Conservation (phyloP, 1,139 yeast genomes). For the Protomyces arabidopsidicola region DNA sequence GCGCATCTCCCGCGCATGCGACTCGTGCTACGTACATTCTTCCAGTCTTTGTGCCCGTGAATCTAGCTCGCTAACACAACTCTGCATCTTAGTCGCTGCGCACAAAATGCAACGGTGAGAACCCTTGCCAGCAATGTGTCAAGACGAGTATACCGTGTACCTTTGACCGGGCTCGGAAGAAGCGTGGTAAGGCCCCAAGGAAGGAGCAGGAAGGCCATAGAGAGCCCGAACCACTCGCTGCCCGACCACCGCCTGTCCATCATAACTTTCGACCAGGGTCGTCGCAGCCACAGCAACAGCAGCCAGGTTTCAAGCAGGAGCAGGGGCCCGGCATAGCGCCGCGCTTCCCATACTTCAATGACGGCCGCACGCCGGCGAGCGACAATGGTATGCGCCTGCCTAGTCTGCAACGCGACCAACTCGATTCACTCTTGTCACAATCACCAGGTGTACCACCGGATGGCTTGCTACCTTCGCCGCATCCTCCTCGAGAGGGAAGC, state of each 20-base stretch:
- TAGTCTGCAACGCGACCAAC: background rate
- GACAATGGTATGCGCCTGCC: background rate
- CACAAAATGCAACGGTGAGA: conserved; percentile 16
- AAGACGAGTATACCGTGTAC: conserved; percentile 17
- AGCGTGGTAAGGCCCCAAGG: conserved; percentile 23
- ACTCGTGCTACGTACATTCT: conserved; percentile 42
- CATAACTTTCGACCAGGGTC: background rate
- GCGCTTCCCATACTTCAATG: background rate
- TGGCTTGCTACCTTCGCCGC: background rate
- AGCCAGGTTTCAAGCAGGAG: background rate
- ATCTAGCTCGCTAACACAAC: conserved; percentile 42
- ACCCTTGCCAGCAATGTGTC: conserved; percentile 17
- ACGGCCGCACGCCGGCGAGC: background rate
- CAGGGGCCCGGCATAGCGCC: background rate
- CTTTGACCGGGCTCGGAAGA: conserved; percentile 18
- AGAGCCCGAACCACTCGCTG: background rate
- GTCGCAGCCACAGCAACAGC: conserved; percentile 10
- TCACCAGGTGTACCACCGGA: background rate
- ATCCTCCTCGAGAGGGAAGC: background rate
- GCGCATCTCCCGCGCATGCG: conserved; percentile 44
- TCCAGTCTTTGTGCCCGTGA: conserved; percentile 43
- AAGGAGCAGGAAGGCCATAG: background rate
- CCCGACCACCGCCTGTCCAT: background rate
- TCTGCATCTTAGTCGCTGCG: conserved; percentile 32
- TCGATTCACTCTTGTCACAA: conserved; percentile 9